Evolutionary conservation across 371 early-diverging fungal genomes (phyloP).

Genomic region (Syncephalastrum contaminatum): DNA sequence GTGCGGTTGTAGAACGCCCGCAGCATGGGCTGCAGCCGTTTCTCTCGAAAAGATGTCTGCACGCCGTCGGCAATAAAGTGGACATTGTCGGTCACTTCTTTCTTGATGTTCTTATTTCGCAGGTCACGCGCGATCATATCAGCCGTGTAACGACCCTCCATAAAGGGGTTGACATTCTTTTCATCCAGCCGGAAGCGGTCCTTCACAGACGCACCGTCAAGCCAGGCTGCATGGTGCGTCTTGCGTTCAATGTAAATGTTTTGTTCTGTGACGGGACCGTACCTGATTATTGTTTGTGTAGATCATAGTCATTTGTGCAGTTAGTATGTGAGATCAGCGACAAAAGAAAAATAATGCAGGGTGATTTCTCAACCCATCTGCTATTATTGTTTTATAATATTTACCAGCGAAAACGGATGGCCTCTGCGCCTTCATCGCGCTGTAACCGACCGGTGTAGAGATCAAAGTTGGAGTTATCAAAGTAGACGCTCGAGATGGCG

Average conservation of each 20-base stretch:
- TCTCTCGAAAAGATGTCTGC: constrained; percentile 65
- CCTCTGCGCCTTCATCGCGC: constrained; percentile 86
- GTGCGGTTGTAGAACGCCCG: constrained; percentile 94
- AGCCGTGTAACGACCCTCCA: constrained; percentile 82
- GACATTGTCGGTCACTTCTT: constrained; percentile 68
- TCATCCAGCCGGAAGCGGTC: constrained; percentile 50
- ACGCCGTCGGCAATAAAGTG: constrained; percentile 70
- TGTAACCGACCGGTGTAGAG: constrained; percentile 84
- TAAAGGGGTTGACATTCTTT: constrained; percentile 31
- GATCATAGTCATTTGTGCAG: neutral
- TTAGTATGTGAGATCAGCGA: neutral
- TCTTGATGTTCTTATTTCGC: constrained; percentile 63
- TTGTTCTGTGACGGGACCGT: constrained; percentile 52
- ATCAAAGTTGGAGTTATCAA: constrained; percentile 84
- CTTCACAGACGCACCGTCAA: constrained; percentile 82
- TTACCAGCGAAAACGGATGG: constrained; percentile 90
- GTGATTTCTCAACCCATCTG: neutral
- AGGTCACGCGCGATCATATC: constrained; percentile 78
- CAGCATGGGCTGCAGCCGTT: constrained; percentile 72
- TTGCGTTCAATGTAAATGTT: constrained; percentile 90
- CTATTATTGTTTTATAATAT: constrained; percentile 9
- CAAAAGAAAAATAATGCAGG: constrained; percentile 3
- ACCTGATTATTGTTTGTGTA: constrained; percentile 21
- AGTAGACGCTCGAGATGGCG: constrained; percentile 88
- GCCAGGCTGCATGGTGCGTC: constrained; percentile 88